Evolutionary conservation across 176 grass and related monocot genomes (phyloP), one percentile per base, ranked within the genome.

Genomic region (Musa acuminata): DNA sequence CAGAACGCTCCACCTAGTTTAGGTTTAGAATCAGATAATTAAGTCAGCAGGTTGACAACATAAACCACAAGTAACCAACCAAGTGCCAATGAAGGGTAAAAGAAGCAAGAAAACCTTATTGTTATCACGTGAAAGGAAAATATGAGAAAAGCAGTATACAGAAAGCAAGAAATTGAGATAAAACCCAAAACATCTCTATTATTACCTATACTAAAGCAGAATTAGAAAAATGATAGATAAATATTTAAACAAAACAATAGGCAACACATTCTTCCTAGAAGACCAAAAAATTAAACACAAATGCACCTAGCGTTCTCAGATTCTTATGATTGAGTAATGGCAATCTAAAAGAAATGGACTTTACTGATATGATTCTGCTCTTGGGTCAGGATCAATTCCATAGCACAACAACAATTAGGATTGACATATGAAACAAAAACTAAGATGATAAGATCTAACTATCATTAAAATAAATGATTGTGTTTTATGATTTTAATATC

Each of bases 1-100:
- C 84, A 53, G 85, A 89, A 35, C 82, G 84, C 51, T 89, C 82
- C 74, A 91, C 80, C 88, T 85, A 64, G 29, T 79, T 69, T 81
- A 81, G 55, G 51, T 71, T 48, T 55, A 52, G 27, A 9, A 68
- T 53, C n/a, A 80, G 22, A 51, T 19, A 53, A 25, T 16, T 21
- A 21, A 10, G 8, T 73, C 62, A 13, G 23, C 14, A 19, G 52
- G 19, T 29, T 26, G 51, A 29, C 27, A 63, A 21, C 0, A 52
- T 13, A 72, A 27, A 63, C 3, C 35, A 69, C 23, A 16, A 80
- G 0, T n/a, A 50, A 75, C 64, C 4, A 35, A 80, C 19, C 71
- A 85, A 63, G 24, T 67, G 1, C 13, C 16, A 49, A 2, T 17
- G 17, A 50, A 51, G 21, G 16, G 26, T 20, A 72, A 4, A 53